Conservation (phyloP, 495 filamentous ascomycete genomes). For the Neurospora tetraspora region DNA sequence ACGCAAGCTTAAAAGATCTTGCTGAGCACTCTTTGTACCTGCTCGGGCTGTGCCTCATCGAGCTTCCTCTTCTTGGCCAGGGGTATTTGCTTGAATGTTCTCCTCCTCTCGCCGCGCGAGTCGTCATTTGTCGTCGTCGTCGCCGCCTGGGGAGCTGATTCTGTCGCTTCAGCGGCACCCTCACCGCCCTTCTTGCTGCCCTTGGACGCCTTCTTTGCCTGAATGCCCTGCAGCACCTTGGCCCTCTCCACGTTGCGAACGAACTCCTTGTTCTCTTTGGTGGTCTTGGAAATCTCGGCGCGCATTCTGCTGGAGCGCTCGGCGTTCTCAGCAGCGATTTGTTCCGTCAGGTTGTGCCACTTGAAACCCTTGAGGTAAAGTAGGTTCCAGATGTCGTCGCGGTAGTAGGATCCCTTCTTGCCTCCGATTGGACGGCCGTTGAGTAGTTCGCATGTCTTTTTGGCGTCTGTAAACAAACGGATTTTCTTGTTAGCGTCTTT, state of each 20-base stretch:
- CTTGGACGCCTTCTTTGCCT: constrained; percentile 53
- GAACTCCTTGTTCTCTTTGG: constrained; percentile 76
- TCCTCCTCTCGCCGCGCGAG: constrained; percentile 26
- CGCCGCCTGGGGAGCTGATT: neutral
- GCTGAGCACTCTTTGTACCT: constrained; percentile 67
- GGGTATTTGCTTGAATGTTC: constrained; percentile 66
- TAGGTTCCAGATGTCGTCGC: constrained; percentile 81
- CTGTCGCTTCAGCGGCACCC: constrained; percentile 13
- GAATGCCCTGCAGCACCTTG: constrained; percentile 63
- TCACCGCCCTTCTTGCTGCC: constrained; percentile 32
- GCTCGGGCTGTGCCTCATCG: constrained; percentile 47
- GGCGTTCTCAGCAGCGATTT: constrained; percentile 71
- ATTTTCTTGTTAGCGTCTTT: constrained; percentile 38
- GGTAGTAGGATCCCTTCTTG: constrained; percentile 79
- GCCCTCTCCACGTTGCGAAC: constrained; percentile 64
- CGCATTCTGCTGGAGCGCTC: constrained; percentile 70
- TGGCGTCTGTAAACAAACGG: constrained; percentile 45
- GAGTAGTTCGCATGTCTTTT: constrained; percentile 70
- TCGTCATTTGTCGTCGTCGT: neutral
- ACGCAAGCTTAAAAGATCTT: constrained; percentile 56
- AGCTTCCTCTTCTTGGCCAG: constrained; percentile 37
- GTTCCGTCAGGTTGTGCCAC: constrained; percentile 50
- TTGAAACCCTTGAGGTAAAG: constrained; percentile 76
- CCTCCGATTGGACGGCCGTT: constrained; percentile 79
- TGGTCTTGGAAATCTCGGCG: constrained; percentile 67